Evolutionary conservation across 495 filamentous ascomycete genomes (phyloP).

Genomic region (Viridothelium virens): DNA sequence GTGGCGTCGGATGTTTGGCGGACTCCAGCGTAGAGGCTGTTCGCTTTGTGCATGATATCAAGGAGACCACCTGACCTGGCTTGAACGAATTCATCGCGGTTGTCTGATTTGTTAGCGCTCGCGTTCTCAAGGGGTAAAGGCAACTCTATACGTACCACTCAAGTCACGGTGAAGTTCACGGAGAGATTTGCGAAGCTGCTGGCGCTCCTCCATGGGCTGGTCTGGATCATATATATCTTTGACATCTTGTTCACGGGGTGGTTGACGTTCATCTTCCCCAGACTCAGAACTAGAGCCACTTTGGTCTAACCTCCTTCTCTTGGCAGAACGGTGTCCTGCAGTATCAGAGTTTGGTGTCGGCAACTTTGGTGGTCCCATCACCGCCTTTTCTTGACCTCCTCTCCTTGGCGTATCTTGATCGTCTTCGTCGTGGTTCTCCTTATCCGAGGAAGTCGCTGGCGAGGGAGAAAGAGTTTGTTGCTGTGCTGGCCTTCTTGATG

Average conservation of each 20-base stretch:
- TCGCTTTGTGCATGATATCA: slow-evolving; percentile 54
- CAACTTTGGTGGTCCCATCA: slow-evolving; percentile 16
- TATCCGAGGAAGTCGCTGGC: slow-evolving; percentile 20
- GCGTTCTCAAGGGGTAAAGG: slow-evolving; percentile 8
- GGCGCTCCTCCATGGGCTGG: slow-evolving; percentile 71
- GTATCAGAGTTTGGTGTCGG: slow-evolving; percentile 23
- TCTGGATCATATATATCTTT: slow-evolving; percentile 76
- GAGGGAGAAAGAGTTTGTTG: background rate
- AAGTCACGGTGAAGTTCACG: slow-evolving; percentile 11
- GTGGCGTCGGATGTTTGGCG: slow-evolving; percentile 91
- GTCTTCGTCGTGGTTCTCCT: slow-evolving; percentile 24
- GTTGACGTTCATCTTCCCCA: slow-evolving; percentile 42
- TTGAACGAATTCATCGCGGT: slow-evolving; percentile 29
- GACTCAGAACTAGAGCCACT: slow-evolving; percentile 31
- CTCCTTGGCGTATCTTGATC: background rate
- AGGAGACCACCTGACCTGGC: slow-evolving; percentile 37
- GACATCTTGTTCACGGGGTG: slow-evolving; percentile 47
- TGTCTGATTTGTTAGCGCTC: slow-evolving; percentile 20
- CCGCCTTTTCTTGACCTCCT: slow-evolving; percentile 19
- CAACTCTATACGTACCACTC: background rate
- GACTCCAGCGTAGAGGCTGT: slow-evolving; percentile 58
- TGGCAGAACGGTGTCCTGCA: slow-evolving; percentile 11
- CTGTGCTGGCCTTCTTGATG: background rate
- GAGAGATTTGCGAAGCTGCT: slow-evolving; percentile 47
- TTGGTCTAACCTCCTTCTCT: slow-evolving; percentile 22